phyloP scores from a whole-genome alignment of 2,329 filamentous ascomycete species.

The Oidium heveae region DNA sequence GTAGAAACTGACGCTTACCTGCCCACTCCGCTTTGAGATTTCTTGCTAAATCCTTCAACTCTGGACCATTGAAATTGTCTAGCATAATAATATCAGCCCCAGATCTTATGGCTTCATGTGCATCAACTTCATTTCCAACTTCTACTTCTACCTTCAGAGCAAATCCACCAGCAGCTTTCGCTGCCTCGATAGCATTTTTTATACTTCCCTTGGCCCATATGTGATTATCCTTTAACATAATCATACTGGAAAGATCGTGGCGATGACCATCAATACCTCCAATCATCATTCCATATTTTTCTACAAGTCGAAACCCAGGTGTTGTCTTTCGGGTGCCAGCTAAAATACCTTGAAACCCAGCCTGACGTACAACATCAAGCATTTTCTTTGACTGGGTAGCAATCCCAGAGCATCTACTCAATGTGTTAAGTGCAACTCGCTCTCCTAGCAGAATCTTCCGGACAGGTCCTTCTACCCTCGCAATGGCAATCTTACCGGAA shows the following conservation, averaged over 20 bases:
- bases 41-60: conserved; percentile 47
- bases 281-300: conserved; percentile 95
- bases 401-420: conserved; percentile 77
- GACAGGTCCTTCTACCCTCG: conserved; percentile 65
- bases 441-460: conserved; percentile 63
- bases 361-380: conserved; percentile 28
- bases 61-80: conserved; percentile 73
- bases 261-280: conserved; percentile 81
- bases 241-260: conserved; percentile 81
- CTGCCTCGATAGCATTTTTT: conserved; percentile 59
- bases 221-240: conserved; percentile 98
- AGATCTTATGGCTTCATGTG: conserved; percentile 70
- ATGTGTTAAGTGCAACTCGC: conserved; percentile 70
- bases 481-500: conserved; percentile 31
- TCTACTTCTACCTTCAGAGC: conserved; percentile 90
- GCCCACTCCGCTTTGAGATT: conserved; percentile 61
- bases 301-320: conserved; percentile 78
- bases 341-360: conserved; percentile 57
- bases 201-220: conserved; percentile 81
- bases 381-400: conserved; percentile 41
- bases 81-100: conserved; percentile 94
- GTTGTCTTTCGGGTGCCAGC: conserved; percentile 94
- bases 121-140: conserved; percentile 67
- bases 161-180: conserved; percentile 67
- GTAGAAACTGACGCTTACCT: conserved; percentile 45